These are phyloP conservation scores for Fagopyrum esculentum DNA, from an alignment of 148 eudicot species.

Conservation along the genomic window DNA sequence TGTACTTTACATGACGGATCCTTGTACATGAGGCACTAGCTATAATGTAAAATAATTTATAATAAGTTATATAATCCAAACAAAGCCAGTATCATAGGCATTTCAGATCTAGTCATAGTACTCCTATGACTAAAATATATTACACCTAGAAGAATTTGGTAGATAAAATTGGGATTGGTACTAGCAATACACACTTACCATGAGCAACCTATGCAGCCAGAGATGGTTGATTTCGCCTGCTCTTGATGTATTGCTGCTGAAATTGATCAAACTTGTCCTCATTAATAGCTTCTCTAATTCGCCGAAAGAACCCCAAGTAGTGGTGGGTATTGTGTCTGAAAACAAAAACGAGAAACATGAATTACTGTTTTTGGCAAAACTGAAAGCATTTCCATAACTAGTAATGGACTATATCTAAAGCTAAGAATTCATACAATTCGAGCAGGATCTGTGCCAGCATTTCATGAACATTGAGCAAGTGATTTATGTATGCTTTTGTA, in stretches of 20 bases:
- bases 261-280: conserved; percentile 52
- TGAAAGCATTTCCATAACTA: too few species aligned
- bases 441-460: conserved; percentile 73
- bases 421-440: conserved; percentile 45
- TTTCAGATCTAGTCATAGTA: too few species aligned
- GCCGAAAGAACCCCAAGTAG: conserved; percentile 54
- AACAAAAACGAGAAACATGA: conserved; percentile 10
- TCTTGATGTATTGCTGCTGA: conserved; percentile 31
- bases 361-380: not conserved
- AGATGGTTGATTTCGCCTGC: conserved; percentile 30
- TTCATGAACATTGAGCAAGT: conserved; percentile 70
- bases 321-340: conserved; percentile 86
- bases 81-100: too few species aligned
- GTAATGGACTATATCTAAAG: too few species aligned
- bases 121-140: not conserved
- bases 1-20: too few species aligned
- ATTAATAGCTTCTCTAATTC: conserved; percentile 55
- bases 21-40: too few species aligned
- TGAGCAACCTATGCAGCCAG: conserved; percentile 4
- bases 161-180: too few species aligned
- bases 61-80: too few species aligned
- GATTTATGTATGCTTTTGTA: conserved; percentile 74
- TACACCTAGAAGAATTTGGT: not conserved
- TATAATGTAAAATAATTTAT: too few species aligned
- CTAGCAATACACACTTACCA: too few species aligned